These are phyloP conservation scores for Paracorniculantispora psalliotae DNA, from an alignment of 2,329 filamentous ascomycete genomes.

Conservation along the genomic window DNA sequence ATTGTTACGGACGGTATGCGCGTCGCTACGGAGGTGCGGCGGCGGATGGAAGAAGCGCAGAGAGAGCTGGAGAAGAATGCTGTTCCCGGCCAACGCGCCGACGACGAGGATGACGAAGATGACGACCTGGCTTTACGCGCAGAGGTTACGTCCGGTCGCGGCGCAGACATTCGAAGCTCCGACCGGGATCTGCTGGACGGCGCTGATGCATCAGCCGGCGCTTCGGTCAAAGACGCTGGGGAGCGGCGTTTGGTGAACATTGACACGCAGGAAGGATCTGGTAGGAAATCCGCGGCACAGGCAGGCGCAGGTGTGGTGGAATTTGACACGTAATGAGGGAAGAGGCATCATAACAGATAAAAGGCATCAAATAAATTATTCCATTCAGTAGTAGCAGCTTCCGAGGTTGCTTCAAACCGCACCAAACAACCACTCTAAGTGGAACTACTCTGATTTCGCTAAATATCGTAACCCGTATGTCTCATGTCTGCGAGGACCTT, in stretches of 20 bases:
- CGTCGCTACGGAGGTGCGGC: slow-evolving; percentile 84
- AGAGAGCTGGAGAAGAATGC: slow-evolving; percentile 78
- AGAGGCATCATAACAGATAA: background rate
- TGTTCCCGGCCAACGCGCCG: slow-evolving; percentile 56
- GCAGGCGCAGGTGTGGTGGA: slow-evolving; percentile 35
- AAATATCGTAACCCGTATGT: slow-evolving; percentile 23
- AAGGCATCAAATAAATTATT: background rate
- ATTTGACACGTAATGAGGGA: slow-evolving; percentile 34
- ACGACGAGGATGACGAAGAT: slow-evolving; percentile 68
- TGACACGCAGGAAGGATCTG: background rate
- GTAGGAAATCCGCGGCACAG: slow-evolving; percentile 18
- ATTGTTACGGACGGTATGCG: slow-evolving; percentile 97
- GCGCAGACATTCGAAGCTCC: slow-evolving; percentile 54
- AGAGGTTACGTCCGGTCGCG: slow-evolving; percentile 25
- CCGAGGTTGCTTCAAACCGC: background rate
- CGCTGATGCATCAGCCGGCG: slow-evolving; percentile 65
- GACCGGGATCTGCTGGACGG: slow-evolving; percentile 70
- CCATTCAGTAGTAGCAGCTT: background rate
- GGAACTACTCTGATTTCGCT: too few relatives aligned
- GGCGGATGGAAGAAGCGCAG: slow-evolving; percentile 93
- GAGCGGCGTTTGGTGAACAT: slow-evolving; percentile 10
- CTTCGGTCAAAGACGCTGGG: slow-evolving; percentile 25
- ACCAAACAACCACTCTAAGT: too few relatives aligned
- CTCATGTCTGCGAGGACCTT: slow-evolving; percentile 25
- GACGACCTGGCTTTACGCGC: slow-evolving; percentile 40